Evolutionary conservation across 2,329 filamentous ascomycete genomes (phyloP).

Genomic region (Xylaria sp.): DNA sequence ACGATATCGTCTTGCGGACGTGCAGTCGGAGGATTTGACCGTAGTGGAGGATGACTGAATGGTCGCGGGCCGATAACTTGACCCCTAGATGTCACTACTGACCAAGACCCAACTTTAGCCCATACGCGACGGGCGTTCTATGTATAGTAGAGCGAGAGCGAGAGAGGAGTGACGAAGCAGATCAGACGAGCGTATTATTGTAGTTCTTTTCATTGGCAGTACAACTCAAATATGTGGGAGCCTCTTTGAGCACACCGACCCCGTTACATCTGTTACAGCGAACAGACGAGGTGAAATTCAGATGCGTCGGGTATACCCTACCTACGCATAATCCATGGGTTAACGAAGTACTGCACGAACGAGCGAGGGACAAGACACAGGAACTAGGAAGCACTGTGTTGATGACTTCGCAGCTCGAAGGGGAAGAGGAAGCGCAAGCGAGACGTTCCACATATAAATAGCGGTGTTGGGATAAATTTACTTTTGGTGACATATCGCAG

Average conservation of each 20-base stretch:
- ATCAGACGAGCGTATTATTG: constrained; percentile 2
- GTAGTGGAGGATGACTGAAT: constrained; percentile 34
- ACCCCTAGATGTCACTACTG: constrained; percentile 29
- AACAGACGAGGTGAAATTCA: constrained; percentile 18
- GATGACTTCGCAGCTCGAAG: background rate
- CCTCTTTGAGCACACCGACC: constrained; percentile 10
- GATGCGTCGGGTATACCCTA: background rate
- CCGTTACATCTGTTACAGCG: background rate
- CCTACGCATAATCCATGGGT: constrained; percentile 18
- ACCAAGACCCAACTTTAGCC: constrained; percentile 16
- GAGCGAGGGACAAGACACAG: constrained; percentile 5
- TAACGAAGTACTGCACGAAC: constrained; percentile 11
- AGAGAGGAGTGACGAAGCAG: constrained; percentile 8
- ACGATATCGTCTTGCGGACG: constrained; percentile 29
- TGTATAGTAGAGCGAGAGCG: background rate
- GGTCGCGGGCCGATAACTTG: constrained; percentile 41
- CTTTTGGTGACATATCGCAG: constrained; percentile 3
- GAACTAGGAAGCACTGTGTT: constrained; percentile 14
- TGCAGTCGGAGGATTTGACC: constrained; percentile 30
- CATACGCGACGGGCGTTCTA: constrained; percentile 8
- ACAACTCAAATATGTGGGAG: constrained; percentile 11
- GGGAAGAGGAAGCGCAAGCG: constrained; percentile 15
- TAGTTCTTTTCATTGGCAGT: constrained; percentile 12
- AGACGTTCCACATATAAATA: constrained; percentile 23
- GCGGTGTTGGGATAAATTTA: constrained; percentile 19